Evolutionary conservation across 108 stramenopile genomes (phyloP).

Genomic region (Aurantiochytrium sp.): DNA sequence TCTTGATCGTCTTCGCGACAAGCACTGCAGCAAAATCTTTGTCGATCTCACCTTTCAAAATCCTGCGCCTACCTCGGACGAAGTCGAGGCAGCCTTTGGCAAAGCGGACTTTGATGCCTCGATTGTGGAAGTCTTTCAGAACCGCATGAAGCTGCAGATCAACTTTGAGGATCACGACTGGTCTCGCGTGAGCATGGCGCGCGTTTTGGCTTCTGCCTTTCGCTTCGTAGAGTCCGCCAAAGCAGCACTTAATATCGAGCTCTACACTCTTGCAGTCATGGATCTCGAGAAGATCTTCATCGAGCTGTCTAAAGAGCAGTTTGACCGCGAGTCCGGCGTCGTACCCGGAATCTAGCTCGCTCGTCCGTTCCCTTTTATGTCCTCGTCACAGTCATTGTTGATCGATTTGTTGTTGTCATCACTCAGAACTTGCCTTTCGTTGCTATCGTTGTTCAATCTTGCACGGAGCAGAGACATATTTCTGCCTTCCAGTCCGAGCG

Average conservation of each 20-base stretch:
- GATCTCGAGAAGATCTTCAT: slow-evolving; percentile 5
- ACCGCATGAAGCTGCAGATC: background rate
- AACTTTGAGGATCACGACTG: background rate
- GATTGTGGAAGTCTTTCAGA: background rate
- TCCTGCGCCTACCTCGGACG: background rate
- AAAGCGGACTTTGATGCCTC: background rate
- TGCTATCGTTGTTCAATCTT: too few relatives aligned
- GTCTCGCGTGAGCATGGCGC: background rate
- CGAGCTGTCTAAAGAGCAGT: background rate
- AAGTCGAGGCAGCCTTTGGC: background rate
- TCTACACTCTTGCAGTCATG: background rate
- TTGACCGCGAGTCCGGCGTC: background rate
- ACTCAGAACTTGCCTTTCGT: too few relatives aligned
- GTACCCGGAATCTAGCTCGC: too few relatives aligned
- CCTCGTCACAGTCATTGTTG: too few relatives aligned
- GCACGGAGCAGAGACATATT: too few relatives aligned
- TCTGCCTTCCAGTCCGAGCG: too few relatives aligned
- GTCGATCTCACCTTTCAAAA: background rate
- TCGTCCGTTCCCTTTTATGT: too few relatives aligned
- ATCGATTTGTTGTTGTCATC: too few relatives aligned
- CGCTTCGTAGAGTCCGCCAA: background rate
- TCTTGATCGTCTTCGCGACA: background rate
- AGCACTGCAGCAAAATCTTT: slow-evolving; percentile 9
- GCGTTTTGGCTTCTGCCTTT: background rate
- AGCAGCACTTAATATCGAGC: background rate